A percentile compares a stretch with the other conserved stretches of the same genome.
Evolutionary conservation across 2,329 filamentous ascomycete genomes (phyloP).

Genomic region (Polychaeton citri): DNA sequence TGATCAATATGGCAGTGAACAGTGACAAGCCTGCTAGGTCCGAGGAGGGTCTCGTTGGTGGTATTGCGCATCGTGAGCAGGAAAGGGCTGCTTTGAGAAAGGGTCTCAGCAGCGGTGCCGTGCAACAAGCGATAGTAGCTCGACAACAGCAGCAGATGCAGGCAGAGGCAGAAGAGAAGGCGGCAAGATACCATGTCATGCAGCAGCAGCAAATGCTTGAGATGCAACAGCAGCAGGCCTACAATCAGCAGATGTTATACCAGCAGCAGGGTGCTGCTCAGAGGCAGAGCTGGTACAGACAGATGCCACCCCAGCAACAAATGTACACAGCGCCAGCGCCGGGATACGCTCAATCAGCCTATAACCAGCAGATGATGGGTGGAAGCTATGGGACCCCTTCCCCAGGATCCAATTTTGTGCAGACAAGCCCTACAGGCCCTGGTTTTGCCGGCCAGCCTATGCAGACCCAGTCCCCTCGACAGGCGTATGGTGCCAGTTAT

Average conservation of each 20-base stretch:
- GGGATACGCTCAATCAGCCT: too few relatives aligned
- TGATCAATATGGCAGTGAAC: slow-evolving; percentile 52
- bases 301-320: too few relatives aligned
- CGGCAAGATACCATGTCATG: slow-evolving; percentile 23
- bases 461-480: slow-evolving; percentile 11
- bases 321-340: too few relatives aligned
- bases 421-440: too few relatives aligned
- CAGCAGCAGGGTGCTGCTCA: neutral
- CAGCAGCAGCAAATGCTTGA: slow-evolving; percentile 18
- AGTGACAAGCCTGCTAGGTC: slow-evolving; percentile 14
- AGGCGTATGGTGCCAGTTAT: slow-evolving; percentile 1
- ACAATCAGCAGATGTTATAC: slow-evolving; percentile 2
- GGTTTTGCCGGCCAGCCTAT: slow-evolving; percentile 12
- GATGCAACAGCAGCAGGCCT: slow-evolving; percentile 11
- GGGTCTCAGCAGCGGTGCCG: slow-evolving; percentile 46
- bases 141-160: slow-evolving; percentile 37
- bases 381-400: too few relatives aligned
- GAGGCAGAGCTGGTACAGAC: neutral
- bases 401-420: too few relatives aligned
- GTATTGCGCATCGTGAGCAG: slow-evolving; percentile 66
- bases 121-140: slow-evolving; percentile 52
- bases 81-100: slow-evolving; percentile 61
- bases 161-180: slow-evolving; percentile 25
- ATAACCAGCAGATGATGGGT: too few relatives aligned
- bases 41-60: slow-evolving; percentile 50